Base-by-base conservation (phyloP, 176 grass and related monocot genomes). In the Aegilops tauschii region DNA sequence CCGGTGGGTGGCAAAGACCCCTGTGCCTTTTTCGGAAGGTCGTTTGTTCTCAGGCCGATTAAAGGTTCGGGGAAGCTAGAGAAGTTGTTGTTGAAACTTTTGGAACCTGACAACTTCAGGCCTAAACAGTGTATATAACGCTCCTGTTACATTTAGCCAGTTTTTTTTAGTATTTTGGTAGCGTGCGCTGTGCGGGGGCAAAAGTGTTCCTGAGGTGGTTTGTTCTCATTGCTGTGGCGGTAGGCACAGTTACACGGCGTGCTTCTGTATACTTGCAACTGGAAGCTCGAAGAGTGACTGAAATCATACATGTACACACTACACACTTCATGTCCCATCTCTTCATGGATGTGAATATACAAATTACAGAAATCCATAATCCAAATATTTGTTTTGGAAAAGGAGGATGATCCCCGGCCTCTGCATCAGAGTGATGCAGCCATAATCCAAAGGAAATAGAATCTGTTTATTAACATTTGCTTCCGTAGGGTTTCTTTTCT, bases 71-170 rank as follows among this genome's bases (percentile, higher is more conserved):
- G 77, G 37, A 94, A 92, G 72, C 73, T 99, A 84, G 94, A 96
- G 89, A 92, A 84, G n/a, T 71, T 92, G 87, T 72, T 99, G 63
- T 65, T 92, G 80, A 90, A 88, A 83, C 94, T 94, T 83, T 87
- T 99, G 70, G 89, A 93, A 80, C 84, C 88, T 81, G 92, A 90
- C 69, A 94, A 92, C 59, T 99, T 99, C 89, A 94, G 97, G 81
- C 84, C 90, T 84, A 99, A 87, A 87, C 97, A 99, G 75, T 99
- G 97, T 98, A 94, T 89, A 98, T 98, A 94, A 87, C 66, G 69
- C 63, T 80, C 47, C 12, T 85, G 47, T 78, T 85, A 86, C 77
- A 73, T 85, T 54, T 88, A 85, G 82, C 54, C 82, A 88, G 72
- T 17, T 85, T 16, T 78, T 82, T 14, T 77, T 77, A 78, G 68